A percentile compares a stretch with the other conserved stretches of the same genome.
phyloP scores from a whole-genome alignment of 768 basidiomycete genomes.

The Boletus eberwhitei region DNA sequence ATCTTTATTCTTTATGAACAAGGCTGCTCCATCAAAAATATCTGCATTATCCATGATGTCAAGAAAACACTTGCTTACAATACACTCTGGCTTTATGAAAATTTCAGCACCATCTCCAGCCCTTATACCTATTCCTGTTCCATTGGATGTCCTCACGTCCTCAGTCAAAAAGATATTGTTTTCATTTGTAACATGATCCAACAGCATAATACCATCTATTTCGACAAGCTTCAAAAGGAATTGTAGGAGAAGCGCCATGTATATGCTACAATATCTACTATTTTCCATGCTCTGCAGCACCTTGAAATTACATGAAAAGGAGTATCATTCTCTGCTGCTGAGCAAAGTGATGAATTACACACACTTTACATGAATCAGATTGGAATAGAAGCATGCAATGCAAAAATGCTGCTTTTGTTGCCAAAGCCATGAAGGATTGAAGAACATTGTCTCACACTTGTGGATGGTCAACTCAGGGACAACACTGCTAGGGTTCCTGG shows the following conservation, averaged over 20 bases:
- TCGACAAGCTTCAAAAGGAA: no score
- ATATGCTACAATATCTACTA: no score
- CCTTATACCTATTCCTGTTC: no score
- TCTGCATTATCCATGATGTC: neutral
- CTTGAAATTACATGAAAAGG: neutral
- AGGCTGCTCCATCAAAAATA: neutral
- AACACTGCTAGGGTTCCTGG: neutral
- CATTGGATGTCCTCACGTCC: no score
- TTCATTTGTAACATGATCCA: neutral
- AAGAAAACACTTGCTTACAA: no score
- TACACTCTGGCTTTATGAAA: neutral
- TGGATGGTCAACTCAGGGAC: neutral
- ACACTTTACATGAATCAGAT: constrained; percentile 11
- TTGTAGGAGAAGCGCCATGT: no score
- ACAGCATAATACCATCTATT: neutral
- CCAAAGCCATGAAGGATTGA: constrained; percentile 15
- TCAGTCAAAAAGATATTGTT: no score
- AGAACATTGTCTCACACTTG: neutral
- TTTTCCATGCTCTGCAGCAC: no score
- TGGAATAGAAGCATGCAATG: constrained; percentile 6
- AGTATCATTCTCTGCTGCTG: constrained; percentile 2
- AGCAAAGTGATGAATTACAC: constrained; percentile 5
- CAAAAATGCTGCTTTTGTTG: constrained; percentile 25
- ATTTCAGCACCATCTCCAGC: no score
- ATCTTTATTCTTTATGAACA: neutral